Percentiles rank a stretch among this genome's conserved stretches.
These are phyloP conservation scores for Raphanus raphanistrum DNA, from an alignment of 345 rosid species.

Conservation along the genomic window DNA sequence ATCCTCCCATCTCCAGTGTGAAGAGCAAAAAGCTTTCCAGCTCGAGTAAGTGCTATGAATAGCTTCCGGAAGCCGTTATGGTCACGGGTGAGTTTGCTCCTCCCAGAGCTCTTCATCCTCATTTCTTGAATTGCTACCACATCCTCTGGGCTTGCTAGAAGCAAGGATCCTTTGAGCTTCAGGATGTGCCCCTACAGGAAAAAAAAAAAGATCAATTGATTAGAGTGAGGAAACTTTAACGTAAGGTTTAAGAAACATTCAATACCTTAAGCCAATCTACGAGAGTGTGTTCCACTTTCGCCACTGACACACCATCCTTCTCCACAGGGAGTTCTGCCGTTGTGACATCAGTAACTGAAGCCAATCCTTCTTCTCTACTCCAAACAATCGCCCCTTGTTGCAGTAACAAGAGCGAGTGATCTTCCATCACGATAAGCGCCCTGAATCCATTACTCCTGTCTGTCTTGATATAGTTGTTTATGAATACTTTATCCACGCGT, in stretches of 20 bases:
- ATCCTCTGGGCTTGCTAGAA: slow-evolving; percentile 96
- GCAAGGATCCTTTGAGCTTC: slow-evolving; percentile 88
- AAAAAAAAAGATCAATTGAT: slow-evolving; percentile 30
- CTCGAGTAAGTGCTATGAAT: slow-evolving; percentile 76
- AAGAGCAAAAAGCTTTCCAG: slow-evolving; percentile 85
- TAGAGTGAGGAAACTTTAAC: slow-evolving; percentile 12
- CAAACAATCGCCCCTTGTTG: slow-evolving; percentile 96
- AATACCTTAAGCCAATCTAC: slow-evolving; percentile 96
- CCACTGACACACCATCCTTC: slow-evolving; percentile 87
- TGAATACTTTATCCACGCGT: slow-evolving; percentile 76
- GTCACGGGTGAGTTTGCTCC: slow-evolving; percentile 95
- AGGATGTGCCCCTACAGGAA: slow-evolving; percentile 74
- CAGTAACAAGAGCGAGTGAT: slow-evolving; percentile 83
- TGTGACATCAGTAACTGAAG: slow-evolving; percentile 82
- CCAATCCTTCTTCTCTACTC: slow-evolving; percentile 95
- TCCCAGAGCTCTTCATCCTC: slow-evolving; percentile 85
- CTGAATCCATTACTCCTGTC: slow-evolving; percentile 94
- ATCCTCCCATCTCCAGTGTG: slow-evolving; percentile 96
- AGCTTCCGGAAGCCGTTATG: slow-evolving; percentile 96
- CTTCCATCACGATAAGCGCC: slow-evolving; percentile 97
- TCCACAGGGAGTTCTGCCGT: slow-evolving; percentile 87
- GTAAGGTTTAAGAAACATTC: slow-evolving; percentile 6
- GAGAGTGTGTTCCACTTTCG: slow-evolving; percentile 90
- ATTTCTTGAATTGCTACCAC: slow-evolving; percentile 80
- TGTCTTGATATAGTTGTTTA: slow-evolving; percentile 84